Base-by-base conservation (phyloP, 176 grass and related monocot genomes). In the Typha latifolia region DNA sequence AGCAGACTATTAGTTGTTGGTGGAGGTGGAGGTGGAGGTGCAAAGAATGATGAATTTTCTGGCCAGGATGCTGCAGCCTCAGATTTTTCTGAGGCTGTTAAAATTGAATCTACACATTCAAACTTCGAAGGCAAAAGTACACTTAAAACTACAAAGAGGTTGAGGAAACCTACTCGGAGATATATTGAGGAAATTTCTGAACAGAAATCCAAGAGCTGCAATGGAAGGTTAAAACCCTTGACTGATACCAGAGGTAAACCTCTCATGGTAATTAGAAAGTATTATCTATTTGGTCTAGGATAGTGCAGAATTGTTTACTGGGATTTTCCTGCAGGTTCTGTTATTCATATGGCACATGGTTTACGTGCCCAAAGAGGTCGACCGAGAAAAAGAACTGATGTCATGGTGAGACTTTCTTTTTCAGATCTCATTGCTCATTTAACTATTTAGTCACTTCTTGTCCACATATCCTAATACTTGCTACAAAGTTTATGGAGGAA, bases 121-220 rank as follows among this genome's bases (percentile, higher is more conserved):
- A 72, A 32, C 48, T 32, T 51, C 7, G 72, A 34, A 34, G 72
- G 64, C 18, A 20, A 51, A 32, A 52, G 72, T 74, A 47, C 61
- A 37, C 19, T 51, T 22, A 52, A 13, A 65, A 12, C 72, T 64
- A 65, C 16, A 26, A 74, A 74, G 72, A 64, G 72, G 32, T 51
- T 64, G 22, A 61, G 48, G 47, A 64, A 74, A 65, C 62, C 43
- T 64, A 64, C 62, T 50, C 61, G 48, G 26, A 64, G 72, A 52
- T 64, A 64, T 74, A 74, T 64, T 64, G 61, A 74, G 47, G 72
- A 74, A 74, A 64, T 61, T 51, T 64, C 47, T 29, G 61, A 74
- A 51, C 47, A 51, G 62, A 64, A 51, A 74, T 64, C 61, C 48
- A 74, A 48, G 51, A 27, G 72, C 62, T 64, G 62, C 49, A 64